Conservation (phyloP, 164 flowering plant species). For the Dillenia suffruticosa region DNA sequence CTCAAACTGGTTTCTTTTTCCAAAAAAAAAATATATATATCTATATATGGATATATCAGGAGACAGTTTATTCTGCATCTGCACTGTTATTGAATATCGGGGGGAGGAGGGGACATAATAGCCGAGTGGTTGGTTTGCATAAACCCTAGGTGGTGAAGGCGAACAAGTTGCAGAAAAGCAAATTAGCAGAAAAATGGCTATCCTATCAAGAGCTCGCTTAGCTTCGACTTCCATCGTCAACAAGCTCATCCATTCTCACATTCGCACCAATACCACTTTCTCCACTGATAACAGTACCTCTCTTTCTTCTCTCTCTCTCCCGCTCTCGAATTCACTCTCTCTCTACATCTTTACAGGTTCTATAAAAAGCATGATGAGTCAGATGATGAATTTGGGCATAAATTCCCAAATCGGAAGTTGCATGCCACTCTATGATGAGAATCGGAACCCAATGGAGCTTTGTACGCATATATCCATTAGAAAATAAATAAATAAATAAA, state of each 20-base stretch:
- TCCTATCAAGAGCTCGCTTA: not conserved
- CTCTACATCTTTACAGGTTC: not conserved
- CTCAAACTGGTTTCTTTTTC: too few relatives aligned
- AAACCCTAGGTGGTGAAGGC: too few relatives aligned
- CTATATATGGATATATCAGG: too few relatives aligned
- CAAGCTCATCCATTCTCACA: not conserved
- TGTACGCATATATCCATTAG: too few relatives aligned
- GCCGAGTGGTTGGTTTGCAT: too few relatives aligned
- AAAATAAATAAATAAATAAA: too few relatives aligned
- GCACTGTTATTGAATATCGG: too few relatives aligned
- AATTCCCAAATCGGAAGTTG: conserved; percentile 49
- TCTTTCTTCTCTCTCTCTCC: not conserved
- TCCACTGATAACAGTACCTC: not conserved
- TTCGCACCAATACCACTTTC: not conserved
- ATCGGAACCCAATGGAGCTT: conserved; percentile 55
- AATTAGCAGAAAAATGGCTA: too few relatives aligned
- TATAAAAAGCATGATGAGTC: not conserved
- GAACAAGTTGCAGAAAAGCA: too few relatives aligned
- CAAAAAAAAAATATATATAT: too few relatives aligned
- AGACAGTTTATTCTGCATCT: too few relatives aligned
- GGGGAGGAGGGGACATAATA: too few relatives aligned
- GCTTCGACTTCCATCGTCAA: not conserved
- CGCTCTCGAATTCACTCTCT: not conserved
- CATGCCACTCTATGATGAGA: conserved; percentile 52
- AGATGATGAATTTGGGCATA: not conserved